Conservation (phyloP, 768 basidiomycete genomes). For the Nevesoporus exiguus region DNA sequence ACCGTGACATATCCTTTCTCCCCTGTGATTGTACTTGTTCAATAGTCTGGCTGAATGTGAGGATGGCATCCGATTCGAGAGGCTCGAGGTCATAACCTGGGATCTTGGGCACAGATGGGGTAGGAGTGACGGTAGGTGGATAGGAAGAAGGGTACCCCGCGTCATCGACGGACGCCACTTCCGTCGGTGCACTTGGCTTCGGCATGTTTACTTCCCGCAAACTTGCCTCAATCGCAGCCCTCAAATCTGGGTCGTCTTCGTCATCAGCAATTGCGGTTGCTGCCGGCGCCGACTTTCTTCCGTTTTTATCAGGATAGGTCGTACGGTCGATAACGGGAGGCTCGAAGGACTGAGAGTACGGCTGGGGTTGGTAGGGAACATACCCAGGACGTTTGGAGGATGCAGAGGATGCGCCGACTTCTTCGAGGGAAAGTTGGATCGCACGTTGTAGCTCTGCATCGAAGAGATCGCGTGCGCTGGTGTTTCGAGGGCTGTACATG, state of each 20-base stretch:
- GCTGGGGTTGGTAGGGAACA: constrained; percentile 52
- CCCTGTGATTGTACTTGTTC: constrained; percentile 80
- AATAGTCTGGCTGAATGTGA: constrained; percentile 89
- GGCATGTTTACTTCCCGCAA: constrained; percentile 80
- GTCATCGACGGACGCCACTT: constrained; percentile 53
- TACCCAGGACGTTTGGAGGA: constrained; percentile 60
- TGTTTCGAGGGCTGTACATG: constrained; percentile 51
- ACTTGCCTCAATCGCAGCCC: constrained; percentile 93
- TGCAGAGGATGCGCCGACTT: constrained; percentile 50
- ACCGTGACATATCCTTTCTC: constrained; percentile 71
- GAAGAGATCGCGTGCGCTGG: constrained; percentile 55
- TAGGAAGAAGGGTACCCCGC: constrained; percentile 45
- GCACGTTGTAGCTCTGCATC: constrained; percentile 93
- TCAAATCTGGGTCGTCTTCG: constrained; percentile 90
- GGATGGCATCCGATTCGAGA: constrained; percentile 77
- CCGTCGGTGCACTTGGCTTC: constrained; percentile 73
- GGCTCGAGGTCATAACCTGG: constrained; percentile 81
- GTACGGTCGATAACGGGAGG: constrained; percentile 63
- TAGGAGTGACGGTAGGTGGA: constrained; percentile 38
- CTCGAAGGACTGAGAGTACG: constrained; percentile 53
- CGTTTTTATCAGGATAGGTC: constrained; percentile 35
- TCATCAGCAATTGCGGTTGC: constrained; percentile 42
- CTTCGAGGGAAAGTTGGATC: constrained; percentile 86
- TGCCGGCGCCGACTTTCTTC: constrained; percentile 19
- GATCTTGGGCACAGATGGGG: constrained; percentile 45